Evolutionary conservation across 2,329 filamentous ascomycete genomes (phyloP).

Genomic region (Apiospora arundinis): DNA sequence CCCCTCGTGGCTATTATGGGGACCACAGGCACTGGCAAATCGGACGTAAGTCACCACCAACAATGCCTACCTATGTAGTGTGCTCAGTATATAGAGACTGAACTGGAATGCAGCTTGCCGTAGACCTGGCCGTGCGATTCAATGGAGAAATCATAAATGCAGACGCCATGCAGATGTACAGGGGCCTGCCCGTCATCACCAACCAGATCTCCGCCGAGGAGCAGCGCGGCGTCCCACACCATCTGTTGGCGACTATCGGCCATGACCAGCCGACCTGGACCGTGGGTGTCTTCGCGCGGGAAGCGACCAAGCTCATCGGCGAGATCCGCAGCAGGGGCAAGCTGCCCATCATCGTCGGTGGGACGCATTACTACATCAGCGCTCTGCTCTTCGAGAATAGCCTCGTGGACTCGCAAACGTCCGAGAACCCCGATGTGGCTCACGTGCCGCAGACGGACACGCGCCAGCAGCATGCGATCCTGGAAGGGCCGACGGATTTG

Average conservation of each 20-base stretch:
- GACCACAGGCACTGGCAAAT: conserved; percentile 83
- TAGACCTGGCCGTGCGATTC: conserved; percentile 82
- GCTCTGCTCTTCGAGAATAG: conserved; percentile 82
- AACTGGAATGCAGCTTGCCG: conserved; percentile 69
- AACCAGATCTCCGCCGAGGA: conserved; percentile 86
- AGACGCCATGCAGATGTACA: conserved; percentile 98
- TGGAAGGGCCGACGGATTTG: conserved; percentile 72
- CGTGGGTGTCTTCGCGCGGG: conserved; percentile 76
- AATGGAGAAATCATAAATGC: conserved; percentile 96
- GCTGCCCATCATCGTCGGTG: conserved; percentile 89
- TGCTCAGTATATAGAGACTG: not conserved
- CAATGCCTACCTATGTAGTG: conserved; percentile 21
- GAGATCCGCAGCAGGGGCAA: conserved; percentile 81
- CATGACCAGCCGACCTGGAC: conserved; percentile 83
- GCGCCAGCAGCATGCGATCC: conserved; percentile 67
- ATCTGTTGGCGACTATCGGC: conserved; percentile 81
- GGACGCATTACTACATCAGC: conserved; percentile 95
- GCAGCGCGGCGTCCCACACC: conserved; percentile 81
- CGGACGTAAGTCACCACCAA: conserved; percentile 44
- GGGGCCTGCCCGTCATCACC: conserved; percentile 89
- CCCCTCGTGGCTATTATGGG: conserved; percentile 85
- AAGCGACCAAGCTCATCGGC: conserved; percentile 71
- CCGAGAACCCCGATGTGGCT: conserved; percentile 42
- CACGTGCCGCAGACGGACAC: conserved; percentile 42
- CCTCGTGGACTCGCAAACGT: conserved; percentile 53